Conservation (phyloP, 148 eudicot species). For the Cornus suecica region DNA sequence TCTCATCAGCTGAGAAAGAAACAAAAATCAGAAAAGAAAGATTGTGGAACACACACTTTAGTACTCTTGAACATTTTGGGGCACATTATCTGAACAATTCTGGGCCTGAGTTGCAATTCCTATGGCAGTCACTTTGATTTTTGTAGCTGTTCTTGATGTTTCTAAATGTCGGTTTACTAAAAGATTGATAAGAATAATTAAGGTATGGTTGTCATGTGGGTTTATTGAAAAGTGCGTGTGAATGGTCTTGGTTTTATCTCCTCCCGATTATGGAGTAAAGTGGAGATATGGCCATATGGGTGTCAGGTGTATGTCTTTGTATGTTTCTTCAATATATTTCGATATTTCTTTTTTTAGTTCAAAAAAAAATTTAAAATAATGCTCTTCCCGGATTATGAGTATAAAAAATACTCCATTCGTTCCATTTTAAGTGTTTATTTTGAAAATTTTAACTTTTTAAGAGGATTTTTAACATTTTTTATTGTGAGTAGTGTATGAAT, state of each 20-base stretch:
- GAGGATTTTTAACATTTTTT: no score
- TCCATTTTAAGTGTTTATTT: no score
- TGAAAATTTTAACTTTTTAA: no score
- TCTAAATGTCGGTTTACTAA: constrained; percentile 6
- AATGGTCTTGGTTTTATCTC: constrained; percentile 6
- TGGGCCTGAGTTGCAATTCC: not conserved
- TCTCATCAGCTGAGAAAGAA: not conserved
- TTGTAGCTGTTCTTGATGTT: not conserved
- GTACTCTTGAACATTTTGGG: not conserved
- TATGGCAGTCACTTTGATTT: not conserved
- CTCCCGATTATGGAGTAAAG: constrained; percentile 11
- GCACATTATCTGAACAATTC: not conserved
- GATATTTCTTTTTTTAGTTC: not conserved
- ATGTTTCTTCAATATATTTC: constrained; percentile 2
- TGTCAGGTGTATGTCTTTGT: constrained; percentile 7
- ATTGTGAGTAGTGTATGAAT: no score
- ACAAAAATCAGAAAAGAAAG: not conserved
- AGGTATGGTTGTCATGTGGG: constrained; percentile 19
- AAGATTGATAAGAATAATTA: constrained; percentile 8
- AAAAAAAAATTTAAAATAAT: no score
- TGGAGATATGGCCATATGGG: constrained; percentile 26
- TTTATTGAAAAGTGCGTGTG: constrained; percentile 20
- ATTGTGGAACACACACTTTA: not conserved
- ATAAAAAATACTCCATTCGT: no score
- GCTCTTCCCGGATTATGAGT: not conserved